A percentile compares a stretch with the other conserved stretches of the same genome.
Conservation (phyloP, 805 yeast genomes). For the Myxozyma neotropica region DNA sequence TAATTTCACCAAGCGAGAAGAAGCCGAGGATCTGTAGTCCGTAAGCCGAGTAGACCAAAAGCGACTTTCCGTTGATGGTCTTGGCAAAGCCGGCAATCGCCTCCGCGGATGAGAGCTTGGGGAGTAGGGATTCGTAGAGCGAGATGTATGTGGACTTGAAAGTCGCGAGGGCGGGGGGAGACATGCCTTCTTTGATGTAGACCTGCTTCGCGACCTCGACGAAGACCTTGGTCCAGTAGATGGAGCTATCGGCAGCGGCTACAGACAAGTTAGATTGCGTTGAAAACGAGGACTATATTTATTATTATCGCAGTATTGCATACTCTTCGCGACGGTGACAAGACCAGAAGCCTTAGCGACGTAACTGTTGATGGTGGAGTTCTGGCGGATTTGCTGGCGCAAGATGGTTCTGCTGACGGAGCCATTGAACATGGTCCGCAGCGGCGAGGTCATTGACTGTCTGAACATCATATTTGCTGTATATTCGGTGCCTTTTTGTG, state of each 20-base stretch:
- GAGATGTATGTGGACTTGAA: conserved; percentile 72
- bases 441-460: conserved; percentile 21
- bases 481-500: background rate
- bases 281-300: background rate
- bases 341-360: conserved; percentile 98
- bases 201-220: conserved; percentile 72
- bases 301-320: background rate
- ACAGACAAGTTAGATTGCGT: background rate
- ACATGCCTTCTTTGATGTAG: conserved; percentile 87
- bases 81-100: conserved; percentile 53
- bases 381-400: conserved; percentile 24
- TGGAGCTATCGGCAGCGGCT: conserved; percentile 52
- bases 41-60: conserved; percentile 65
- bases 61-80: conserved; percentile 57
- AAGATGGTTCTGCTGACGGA: conserved; percentile 18
- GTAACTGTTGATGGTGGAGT: conserved; percentile 61
- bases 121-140: conserved; percentile 48
- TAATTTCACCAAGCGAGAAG: conserved; percentile 91
- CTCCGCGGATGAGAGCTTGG: conserved; percentile 52
- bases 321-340: conserved; percentile 59
- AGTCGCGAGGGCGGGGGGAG: conserved; percentile 82
- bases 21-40: conserved; percentile 85
- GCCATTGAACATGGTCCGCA: conserved; percentile 22
- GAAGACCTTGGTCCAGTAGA: conserved; percentile 76
- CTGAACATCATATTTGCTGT: conserved; percentile 14